Percentiles rank a stretch among this genome's conserved stretches.
phyloP scores from a whole-genome alignment of 2,329 filamentous ascomycete genomes.

The Eutypa lata region DNA sequence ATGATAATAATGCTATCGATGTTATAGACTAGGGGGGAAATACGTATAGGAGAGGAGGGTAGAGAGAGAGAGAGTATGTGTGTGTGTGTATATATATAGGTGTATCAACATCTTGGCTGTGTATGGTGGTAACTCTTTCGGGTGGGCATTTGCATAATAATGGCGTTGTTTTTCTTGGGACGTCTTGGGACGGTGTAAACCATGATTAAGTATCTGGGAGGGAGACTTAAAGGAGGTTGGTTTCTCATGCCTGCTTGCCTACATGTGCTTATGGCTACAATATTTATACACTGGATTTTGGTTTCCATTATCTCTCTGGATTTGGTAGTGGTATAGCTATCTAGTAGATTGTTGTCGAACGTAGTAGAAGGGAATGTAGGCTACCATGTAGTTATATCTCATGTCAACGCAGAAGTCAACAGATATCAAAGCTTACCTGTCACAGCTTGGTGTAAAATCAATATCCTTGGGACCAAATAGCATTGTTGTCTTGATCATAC shows the following conservation, averaged over 20 bases:
- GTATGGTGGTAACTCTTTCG: neutral
- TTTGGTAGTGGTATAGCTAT: too few species aligned
- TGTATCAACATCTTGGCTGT: neutral
- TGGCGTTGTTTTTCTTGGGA: constrained; percentile 7
- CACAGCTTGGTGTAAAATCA: too few species aligned
- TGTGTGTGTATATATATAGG: neutral
- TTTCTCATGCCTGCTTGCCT: neutral
- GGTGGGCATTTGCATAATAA: constrained; percentile 3
- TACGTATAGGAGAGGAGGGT: neutral
- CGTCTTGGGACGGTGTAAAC: neutral
- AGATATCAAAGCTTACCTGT: too few species aligned
- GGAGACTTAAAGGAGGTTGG: neutral
- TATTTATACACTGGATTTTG: too few species aligned
- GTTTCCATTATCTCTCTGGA: too few species aligned
- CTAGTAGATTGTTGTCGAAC: too few species aligned
- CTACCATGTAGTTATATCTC: too few species aligned
- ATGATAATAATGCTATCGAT: constrained; percentile 4
- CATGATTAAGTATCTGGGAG: neutral
- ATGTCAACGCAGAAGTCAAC: too few species aligned
- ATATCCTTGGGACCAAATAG: too few species aligned
- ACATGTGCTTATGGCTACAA: too few species aligned
- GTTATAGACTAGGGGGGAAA: constrained; percentile 4
- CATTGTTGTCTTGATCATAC: too few species aligned
- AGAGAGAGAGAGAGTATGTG: neutral
- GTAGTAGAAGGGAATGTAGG: too few species aligned